Base-by-base conservation (phyloP, 208 protist species). In the Leishmania mexicana region DNA sequence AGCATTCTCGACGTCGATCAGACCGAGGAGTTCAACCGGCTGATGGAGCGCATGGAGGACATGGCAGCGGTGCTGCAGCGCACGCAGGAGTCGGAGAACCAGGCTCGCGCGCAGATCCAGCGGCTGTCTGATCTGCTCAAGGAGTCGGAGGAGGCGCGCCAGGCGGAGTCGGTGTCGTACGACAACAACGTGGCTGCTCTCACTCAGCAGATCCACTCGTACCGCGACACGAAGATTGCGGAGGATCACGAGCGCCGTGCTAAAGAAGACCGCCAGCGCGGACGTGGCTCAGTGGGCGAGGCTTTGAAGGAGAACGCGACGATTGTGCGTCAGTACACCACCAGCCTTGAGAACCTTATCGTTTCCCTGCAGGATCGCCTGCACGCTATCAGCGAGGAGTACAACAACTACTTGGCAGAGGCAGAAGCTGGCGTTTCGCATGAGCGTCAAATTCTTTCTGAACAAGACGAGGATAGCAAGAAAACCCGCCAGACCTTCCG, bases 41-140 rank as follows among this genome's bases (percentile, higher is more conserved):
- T 96, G 49, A 96, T 94, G 90, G 83, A 83, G 64, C 87, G 89
- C n/a, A 94, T 96, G 89, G 90, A 96, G 78, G 90, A 96, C 78
- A 94, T 96, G 90, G 85, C 92, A 45, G 74, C 85, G 15, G 72
- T 94, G 24, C 87, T 96, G 65, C 88, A 93, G 80, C 91, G 88
- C 40, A 91, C 90, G n/a, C 90, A 96, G 82, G 88, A 93, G 83
- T 83, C 89, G 40, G 92, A 96, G 70, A 86, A 81, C 57, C 89
- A 94, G 88, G 87, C 89, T 4, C 89, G 88, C 67, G 86, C 84
- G 3, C 88, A 96, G 81, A 86, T 94, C 35, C 86, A 89, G 72
- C 86, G 81, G 19, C 78, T 96, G 42, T 86, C 87, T 17, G 92
- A 96, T 72, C 81, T 87, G 42, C 85, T 96, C n/a, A 91, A 86